Base-by-base conservation (phyloP, 73 alveolate genomes). In the Paraurostyla sp. region DNA sequence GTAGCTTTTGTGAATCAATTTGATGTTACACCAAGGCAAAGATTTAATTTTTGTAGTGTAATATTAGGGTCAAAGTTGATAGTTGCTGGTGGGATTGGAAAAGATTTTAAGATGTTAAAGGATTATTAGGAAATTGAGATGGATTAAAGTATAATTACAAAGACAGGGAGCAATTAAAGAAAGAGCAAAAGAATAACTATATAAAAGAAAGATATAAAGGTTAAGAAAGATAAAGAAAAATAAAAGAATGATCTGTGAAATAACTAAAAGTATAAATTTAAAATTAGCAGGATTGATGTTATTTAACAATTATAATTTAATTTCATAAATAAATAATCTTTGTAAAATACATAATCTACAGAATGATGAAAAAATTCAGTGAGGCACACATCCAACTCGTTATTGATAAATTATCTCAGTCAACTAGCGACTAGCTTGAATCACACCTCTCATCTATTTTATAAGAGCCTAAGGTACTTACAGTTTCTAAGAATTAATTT, bases 61-160 rank as follows among this genome's bases (percentile, higher is more conserved):
- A 51, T 76, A 0, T 18, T 49, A 2, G 88, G 88, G 48, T 29
- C 78, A 25, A 51, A 48, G 36, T 40, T 76, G 0, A 52, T 76
- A 6, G 33, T 76, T 3, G 88, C 76, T 15, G 88, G 88, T n/a
- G 88, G 88, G 13, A 46, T 49, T 0, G 88, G 88, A 1, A 52
- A 76, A 29, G 76, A 76, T 16, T 76, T 50, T 42, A 76, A 76
- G 65, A 30, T 76, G 30, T 22, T 76, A 7, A 76, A 76, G 60
- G 88, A 76, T 76, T 49, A 15, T 32, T 22, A 49, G 45, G 76
- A 76, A 42, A 49, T 49, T 2, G 76, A 76, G 27, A 50, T 76
- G 60, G 76, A 76, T 42, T 51, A 76, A 41, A 51, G 71, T n/a
- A 48, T 23, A 51, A 57, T 76, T 25, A 35, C 22, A 25, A 22